These are phyloP conservation scores for Lactarius pseudohatsudake DNA, from an alignment of 768 basidiomycete species.

Conservation along the genomic window DNA sequence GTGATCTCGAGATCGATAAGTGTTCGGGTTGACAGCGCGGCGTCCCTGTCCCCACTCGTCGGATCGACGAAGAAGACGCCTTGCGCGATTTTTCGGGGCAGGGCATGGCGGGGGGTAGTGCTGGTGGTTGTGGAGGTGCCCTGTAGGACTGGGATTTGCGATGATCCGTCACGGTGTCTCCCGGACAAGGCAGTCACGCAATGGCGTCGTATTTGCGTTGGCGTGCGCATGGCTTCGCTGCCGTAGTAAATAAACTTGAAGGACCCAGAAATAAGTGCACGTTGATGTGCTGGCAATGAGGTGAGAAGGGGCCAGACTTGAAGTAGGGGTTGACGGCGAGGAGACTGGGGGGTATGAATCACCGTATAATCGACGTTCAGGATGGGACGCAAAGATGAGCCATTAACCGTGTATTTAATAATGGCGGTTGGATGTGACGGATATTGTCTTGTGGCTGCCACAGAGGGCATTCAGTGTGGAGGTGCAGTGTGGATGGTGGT, in stretches of 20 bases:
- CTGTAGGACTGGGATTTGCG: not conserved
- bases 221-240: slow-evolving; percentile 5
- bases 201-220: not conserved
- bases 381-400: not conserved
- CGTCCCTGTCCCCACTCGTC: not conserved
- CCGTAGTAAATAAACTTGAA: no score
- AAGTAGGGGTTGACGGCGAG: not conserved
- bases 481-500: not conserved
- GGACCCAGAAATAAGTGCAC: not conserved
- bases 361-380: not conserved
- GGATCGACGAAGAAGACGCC: slow-evolving; percentile 18
- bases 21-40: not conserved
- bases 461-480: slow-evolving; percentile 8
- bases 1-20: slow-evolving; percentile 15
- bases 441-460: slow-evolving; percentile 14
- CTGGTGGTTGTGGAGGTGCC: not conserved
- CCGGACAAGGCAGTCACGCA: not conserved
- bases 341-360: not conserved
- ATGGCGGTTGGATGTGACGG: slow-evolving; percentile 3
- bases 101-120: not conserved
- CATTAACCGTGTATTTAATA: slow-evolving; percentile 7
- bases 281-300: not conserved
- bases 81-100: slow-evolving; percentile 19
- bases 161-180: not conserved
- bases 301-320: no score